A percentile compares a stretch with the other conserved stretches of the same genome.
These are phyloP conservation scores for Melocanna baccifera DNA, from an alignment of 176 grass and related monocot species.

Conservation along the genomic window DNA sequence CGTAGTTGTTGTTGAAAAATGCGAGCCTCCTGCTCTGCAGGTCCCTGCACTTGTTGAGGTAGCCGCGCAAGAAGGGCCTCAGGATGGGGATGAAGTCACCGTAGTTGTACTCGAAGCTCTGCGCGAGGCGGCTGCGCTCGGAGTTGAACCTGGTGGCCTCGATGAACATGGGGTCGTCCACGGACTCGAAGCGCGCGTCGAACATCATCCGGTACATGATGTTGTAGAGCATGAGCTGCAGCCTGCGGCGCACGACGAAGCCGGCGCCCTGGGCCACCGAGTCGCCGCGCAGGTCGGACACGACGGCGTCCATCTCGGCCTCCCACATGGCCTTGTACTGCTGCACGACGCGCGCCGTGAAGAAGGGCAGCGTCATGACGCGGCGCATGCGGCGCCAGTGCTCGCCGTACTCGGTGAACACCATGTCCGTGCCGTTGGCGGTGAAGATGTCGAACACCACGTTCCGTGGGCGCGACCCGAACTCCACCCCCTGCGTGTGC, in stretches of 20 bases:
- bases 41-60: slow-evolving; percentile 67
- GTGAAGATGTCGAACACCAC: slow-evolving; percentile 96
- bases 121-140: slow-evolving; percentile 80
- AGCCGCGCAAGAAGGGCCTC: slow-evolving; percentile 62
- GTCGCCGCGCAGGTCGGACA: slow-evolving; percentile 60
- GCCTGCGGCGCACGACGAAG: slow-evolving; percentile 55
- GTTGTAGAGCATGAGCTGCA: slow-evolving; percentile 98
- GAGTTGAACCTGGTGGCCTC: slow-evolving; percentile 45
- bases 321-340: slow-evolving; percentile 74
- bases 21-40: slow-evolving; percentile 53
- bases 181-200: slow-evolving; percentile 63
- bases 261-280: slow-evolving; percentile 32
- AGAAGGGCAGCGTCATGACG: slow-evolving; percentile 91
- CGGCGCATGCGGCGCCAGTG: slow-evolving; percentile 94
- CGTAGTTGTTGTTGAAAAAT: slow-evolving; percentile 75
- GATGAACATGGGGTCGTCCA: slow-evolving; percentile 76
- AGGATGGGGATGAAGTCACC: slow-evolving; percentile 93
- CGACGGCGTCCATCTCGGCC: slow-evolving; percentile 61
- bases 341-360: slow-evolving; percentile 73
- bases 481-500: slow-evolving; percentile 91
- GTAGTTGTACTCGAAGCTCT: slow-evolving; percentile 99
- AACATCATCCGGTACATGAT: slow-evolving; percentile 97
- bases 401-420: slow-evolving; percentile 94
- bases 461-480: slow-evolving; percentile 86
- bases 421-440: slow-evolving; percentile 70